phyloP scores from a whole-genome alignment of 306 rosid species.

The Lathyrus tuberosus region DNA sequence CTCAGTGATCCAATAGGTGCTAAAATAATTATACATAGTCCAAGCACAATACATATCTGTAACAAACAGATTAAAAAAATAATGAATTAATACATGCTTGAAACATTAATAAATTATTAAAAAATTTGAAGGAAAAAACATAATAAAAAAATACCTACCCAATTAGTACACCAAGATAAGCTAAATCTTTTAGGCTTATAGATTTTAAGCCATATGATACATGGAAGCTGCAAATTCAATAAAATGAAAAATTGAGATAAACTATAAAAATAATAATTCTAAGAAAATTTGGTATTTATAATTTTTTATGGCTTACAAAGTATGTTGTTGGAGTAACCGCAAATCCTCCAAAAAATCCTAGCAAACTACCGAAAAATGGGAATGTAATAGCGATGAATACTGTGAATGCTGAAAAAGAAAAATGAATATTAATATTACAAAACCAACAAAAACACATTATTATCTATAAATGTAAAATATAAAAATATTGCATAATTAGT shows the following conservation, averaged over 20 bases:
- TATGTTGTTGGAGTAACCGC: conserved; percentile 8
- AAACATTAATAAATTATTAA: background rate
- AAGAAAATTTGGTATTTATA: background rate
- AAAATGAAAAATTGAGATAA: background rate
- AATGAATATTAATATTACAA: background rate
- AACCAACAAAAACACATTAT: background rate
- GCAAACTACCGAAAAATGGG: background rate
- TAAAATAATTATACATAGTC: conserved; percentile 55
- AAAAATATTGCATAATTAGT: background rate
- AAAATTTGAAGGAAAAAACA: no score
- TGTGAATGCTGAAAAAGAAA: background rate
- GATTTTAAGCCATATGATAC: conserved; percentile 78
- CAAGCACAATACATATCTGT: conserved; percentile 72
- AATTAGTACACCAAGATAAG: conserved; percentile 77
- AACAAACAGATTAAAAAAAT: conserved; percentile 21
- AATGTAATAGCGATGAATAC: background rate
- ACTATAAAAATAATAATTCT: background rate
- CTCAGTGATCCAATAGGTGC: conserved; percentile 80
- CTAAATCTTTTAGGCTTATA: conserved; percentile 68
- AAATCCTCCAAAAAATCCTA: conserved; percentile 14
- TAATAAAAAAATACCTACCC: conserved; percentile 50
- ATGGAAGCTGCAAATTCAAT: conserved; percentile 68
- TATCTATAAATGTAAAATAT: background rate
- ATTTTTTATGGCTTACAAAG: background rate
- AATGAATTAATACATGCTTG: background rate